Evolutionary conservation across 257 asterid genomes (phyloP).

Genomic region (Solanum arcanum): DNA sequence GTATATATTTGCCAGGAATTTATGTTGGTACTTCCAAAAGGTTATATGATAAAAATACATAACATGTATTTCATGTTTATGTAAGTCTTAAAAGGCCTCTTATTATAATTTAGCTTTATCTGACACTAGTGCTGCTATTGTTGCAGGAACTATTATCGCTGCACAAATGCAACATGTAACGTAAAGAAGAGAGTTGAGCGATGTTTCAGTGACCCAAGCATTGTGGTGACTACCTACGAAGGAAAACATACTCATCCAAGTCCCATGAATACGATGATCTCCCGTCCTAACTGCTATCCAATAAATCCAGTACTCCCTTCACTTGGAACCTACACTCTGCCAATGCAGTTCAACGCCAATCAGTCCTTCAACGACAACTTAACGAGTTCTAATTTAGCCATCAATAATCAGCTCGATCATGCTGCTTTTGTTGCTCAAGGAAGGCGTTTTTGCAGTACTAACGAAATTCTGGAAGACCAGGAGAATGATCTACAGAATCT

Average conservation of each 20-base stretch:
- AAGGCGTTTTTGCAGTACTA: slow-evolving; percentile 9
- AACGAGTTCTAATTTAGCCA: slow-evolving; percentile 2
- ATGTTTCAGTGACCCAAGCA: slow-evolving; percentile 34
- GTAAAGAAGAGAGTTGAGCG: slow-evolving; percentile 85
- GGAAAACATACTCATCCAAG: slow-evolving; percentile 69
- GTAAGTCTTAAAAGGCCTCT: neutral
- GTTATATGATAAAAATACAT: neutral
- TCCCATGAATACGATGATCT: slow-evolving; percentile 18
- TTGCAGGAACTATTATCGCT: slow-evolving; percentile 67
- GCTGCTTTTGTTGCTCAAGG: neutral
- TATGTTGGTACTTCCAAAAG: neutral
- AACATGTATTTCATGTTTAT: neutral
- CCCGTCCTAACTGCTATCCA: slow-evolving; percentile 9
- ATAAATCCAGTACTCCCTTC: neutral
- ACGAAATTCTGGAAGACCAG: slow-evolving; percentile 6
- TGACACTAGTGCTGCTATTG: neutral
- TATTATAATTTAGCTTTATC: neutral
- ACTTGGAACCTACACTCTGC: neutral
- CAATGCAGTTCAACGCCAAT: neutral
- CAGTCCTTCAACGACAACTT: neutral
- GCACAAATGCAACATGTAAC: slow-evolving; percentile 60
- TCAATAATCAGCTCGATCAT: neutral
- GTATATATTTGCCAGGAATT: neutral
- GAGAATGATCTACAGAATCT: slow-evolving; percentile 48
- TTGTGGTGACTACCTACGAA: slow-evolving; percentile 70